Evolutionary conservation across 306 rosid species (phyloP), one percentile per base, ranked within the genome.

Genomic region (Gleditsia sinensis): DNA sequence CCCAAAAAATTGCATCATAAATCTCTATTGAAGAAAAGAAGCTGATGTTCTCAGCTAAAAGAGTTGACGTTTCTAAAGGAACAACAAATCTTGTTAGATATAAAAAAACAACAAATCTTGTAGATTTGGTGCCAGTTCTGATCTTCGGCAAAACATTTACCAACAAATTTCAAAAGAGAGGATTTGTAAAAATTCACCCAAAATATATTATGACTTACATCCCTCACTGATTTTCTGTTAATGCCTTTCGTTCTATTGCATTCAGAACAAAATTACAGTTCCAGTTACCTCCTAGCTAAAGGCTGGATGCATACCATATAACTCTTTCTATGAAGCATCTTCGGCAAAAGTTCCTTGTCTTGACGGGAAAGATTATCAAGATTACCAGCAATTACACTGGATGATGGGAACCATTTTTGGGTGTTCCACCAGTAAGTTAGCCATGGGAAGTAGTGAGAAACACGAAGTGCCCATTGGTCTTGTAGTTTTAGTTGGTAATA

Each of bases 361-460:
- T 80, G 78, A 61, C 3, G 37, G 27, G 88, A 84, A 77, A 80
- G 27, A 57, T 73, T 0, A 68, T 69, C 64, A 48, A 7, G 25
- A 73, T 45, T 40, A 14, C 8, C 6, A 73, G 51, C 25, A 56
- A 80, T 34, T 5, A 39, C 21, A 57, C 68, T 42, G 13, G 11
- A 9, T 36, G 27, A 3, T 24, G 97, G 93, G 79, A 94, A 90
- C 97, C 93, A 92, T 69, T 43, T 86, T 79, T 94, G 95, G 34
- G 97, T 90, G 77, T 92, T 87, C 99, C 99, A 94, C 94, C 97
- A 90, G 78, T 90, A 83, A 37, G 96, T 90, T 64, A 94, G 92
- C 99, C 95, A 90, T 3, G 99, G 97, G 6, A 46, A 19, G 68
- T 92, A 78, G 88, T 92, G 96, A 45, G 88, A 85, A 39, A 94